Evolutionary conservation across 352 stramenopile genomes (phyloP).

Genomic region (Blastocystis sp.): DNA sequence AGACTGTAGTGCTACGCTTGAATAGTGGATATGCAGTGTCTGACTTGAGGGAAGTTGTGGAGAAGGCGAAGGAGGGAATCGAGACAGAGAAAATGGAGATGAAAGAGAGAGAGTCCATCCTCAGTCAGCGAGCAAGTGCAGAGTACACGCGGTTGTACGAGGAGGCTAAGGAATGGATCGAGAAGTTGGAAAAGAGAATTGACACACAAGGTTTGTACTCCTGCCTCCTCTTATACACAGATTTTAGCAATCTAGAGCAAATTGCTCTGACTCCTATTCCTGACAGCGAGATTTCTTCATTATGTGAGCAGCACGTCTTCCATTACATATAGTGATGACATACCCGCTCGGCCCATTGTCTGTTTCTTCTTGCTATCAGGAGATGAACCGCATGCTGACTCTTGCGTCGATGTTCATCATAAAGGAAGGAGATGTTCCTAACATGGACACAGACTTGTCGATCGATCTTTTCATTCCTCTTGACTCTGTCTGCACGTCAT

Average conservation of each 20-base stretch:
- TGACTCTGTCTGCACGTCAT: background rate
- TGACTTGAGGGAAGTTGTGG: background rate
- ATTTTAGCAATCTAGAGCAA: background rate
- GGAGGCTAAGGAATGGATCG: background rate
- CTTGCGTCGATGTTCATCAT: background rate
- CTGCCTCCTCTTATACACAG: too few relatives aligned
- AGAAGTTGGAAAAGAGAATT: background rate
- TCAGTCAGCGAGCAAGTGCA: background rate
- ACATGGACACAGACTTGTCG: background rate
- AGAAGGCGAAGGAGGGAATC: background rate
- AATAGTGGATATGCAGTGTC: background rate
- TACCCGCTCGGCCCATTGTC: background rate
- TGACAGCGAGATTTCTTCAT: background rate
- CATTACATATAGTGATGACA: background rate
- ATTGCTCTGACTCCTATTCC: background rate
- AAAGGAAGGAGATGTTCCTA: background rate
- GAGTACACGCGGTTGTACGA: slow-evolving; percentile 2
- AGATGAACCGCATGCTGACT: background rate
- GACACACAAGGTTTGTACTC: too few relatives aligned
- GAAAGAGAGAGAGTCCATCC: background rate
- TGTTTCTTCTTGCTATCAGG: background rate
- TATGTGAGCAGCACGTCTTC: background rate
- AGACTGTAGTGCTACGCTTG: background rate
- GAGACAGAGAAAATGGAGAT: background rate
- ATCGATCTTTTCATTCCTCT: background rate